These are phyloP conservation scores for Apiotrichum mycotoxinovorans DNA, from an alignment of 1,284 basidiomycete species.

Conservation along the genomic window DNA sequence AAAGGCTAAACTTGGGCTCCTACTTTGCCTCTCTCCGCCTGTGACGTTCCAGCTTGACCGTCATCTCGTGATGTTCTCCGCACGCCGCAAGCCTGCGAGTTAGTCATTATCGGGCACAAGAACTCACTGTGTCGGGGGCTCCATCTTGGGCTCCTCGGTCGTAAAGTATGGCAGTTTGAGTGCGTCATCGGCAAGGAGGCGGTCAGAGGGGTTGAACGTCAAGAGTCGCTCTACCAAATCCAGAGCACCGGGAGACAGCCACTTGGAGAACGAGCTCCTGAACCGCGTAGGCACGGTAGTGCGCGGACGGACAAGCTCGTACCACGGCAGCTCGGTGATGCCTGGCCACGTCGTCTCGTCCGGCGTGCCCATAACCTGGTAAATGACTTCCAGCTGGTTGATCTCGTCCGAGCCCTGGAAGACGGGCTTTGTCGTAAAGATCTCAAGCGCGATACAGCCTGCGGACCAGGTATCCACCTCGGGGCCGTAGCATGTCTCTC, in stretches of 20 bases:
- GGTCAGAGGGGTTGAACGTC: constrained; percentile 72
- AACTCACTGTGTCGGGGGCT: constrained; percentile 73
- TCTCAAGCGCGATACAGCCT: constrained; percentile 97
- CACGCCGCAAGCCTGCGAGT: constrained; percentile 28
- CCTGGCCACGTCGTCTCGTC: constrained; percentile 76
- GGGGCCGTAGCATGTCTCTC: constrained; percentile 92
- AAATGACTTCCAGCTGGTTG: constrained; percentile 90
- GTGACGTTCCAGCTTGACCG: constrained; percentile 33
- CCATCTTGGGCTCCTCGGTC: constrained; percentile 68
- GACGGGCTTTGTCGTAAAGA: constrained; percentile 89
- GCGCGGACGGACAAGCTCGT: constrained; percentile 87
- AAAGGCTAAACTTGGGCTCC: neutral
- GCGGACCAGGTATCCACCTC: constrained; percentile 99
- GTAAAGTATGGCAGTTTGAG: constrained; percentile 78
- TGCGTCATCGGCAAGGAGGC: constrained; percentile 76
- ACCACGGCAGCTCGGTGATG: constrained; percentile 86
- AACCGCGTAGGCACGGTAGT: constrained; percentile 68
- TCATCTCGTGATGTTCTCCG: constrained; percentile 51
- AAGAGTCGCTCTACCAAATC: constrained; percentile 80
- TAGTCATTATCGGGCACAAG: neutral
- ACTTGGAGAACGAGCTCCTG: constrained; percentile 74
- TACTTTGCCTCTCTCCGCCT: constrained; percentile 14
- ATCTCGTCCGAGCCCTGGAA: constrained; percentile 98
- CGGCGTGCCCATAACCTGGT: constrained; percentile 85
- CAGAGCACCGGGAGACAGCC: constrained; percentile 75